A percentile compares a stretch with the other conserved stretches of the same genome.
Evolutionary conservation across 1,284 basidiomycete genomes (phyloP).

Genomic region (Stygiomarasmius scandens): DNA sequence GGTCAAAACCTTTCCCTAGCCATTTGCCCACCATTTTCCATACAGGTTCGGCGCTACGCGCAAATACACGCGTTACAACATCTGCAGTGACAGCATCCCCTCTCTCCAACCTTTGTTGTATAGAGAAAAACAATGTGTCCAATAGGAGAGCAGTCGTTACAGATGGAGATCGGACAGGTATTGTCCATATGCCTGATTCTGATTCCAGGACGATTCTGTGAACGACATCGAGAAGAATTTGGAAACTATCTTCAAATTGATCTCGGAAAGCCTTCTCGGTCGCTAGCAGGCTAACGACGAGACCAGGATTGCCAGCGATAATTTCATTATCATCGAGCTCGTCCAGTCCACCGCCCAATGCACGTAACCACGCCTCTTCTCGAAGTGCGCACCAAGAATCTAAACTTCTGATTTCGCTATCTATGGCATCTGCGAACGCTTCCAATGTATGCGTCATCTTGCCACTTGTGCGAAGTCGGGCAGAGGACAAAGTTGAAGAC

Average conservation of each 20-base stretch:
- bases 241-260: slow-evolving; percentile 58
- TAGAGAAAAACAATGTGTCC: slow-evolving; percentile 59
- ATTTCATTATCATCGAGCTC: not conserved
- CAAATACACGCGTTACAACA: slow-evolving; percentile 65
- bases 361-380: slow-evolving; percentile 67
- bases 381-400: slow-evolving; percentile 70
- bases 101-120: slow-evolving; percentile 58
- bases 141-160: slow-evolving; percentile 59
- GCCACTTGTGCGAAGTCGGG: slow-evolving; percentile 18
- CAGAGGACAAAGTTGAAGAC: slow-evolving; percentile 20
- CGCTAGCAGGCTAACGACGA: slow-evolving; percentile 69
- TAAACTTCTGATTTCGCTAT: slow-evolving; percentile 57
- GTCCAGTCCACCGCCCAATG: slow-evolving; percentile 45
- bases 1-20: slow-evolving; percentile 72
- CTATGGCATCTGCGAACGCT: slow-evolving; percentile 79
- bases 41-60: slow-evolving; percentile 63
- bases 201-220: slow-evolving; percentile 29
- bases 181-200: slow-evolving; percentile 31
- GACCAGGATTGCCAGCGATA: slow-evolving; percentile 9
- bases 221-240: slow-evolving; percentile 53
- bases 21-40: slow-evolving; percentile 77
- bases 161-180: slow-evolving; percentile 49
- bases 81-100: slow-evolving; percentile 55
- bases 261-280: slow-evolving; percentile 62
- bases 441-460: slow-evolving; percentile 65